Evolutionary conservation across 2,329 filamentous ascomycete genomes (phyloP).

Genomic region (Dothistroma pini): DNA sequence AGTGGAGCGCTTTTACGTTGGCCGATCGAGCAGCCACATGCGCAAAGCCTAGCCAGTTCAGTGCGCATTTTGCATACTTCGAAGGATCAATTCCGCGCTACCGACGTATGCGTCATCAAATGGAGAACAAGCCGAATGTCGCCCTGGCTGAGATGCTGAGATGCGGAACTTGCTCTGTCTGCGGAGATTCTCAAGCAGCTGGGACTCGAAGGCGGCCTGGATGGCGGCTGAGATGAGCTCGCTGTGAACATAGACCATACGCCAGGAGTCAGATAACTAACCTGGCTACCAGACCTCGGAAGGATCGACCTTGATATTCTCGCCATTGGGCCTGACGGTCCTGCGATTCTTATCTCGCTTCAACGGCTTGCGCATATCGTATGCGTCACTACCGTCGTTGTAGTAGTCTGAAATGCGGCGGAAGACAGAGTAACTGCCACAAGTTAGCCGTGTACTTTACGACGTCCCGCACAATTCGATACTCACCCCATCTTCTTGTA

Average conservation of each 20-base stretch:
- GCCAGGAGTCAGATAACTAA: neutral
- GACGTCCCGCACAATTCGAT: neutral
- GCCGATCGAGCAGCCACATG: neutral
- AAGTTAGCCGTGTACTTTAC: neutral
- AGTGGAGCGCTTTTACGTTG: neutral
- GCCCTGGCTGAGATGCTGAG: too few species aligned
- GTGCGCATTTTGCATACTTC: neutral
- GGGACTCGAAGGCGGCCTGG: neutral
- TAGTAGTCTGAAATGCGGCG: conserved; percentile 90
- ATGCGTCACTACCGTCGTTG: conserved; percentile 90
- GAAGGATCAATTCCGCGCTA: neutral
- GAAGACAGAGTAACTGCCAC: conserved; percentile 68
- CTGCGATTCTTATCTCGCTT: conserved; percentile 71
- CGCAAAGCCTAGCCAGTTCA: neutral
- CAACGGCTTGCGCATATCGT: conserved; percentile 93
- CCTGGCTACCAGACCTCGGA: conserved; percentile 74
- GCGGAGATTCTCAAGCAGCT: neutral
- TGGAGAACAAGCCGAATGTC: neutral
- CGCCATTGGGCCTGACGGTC: conserved; percentile 77
- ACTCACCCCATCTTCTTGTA: conserved; percentile 81
- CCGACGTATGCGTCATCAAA: neutral
- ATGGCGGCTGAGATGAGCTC: neutral
- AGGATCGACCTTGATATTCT: conserved; percentile 71
- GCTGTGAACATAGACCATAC: neutral
- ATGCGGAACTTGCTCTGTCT: neutral